Conservation (phyloP, 2,329 filamentous ascomycete genomes). For the Fusarium oxysporum region DNA sequence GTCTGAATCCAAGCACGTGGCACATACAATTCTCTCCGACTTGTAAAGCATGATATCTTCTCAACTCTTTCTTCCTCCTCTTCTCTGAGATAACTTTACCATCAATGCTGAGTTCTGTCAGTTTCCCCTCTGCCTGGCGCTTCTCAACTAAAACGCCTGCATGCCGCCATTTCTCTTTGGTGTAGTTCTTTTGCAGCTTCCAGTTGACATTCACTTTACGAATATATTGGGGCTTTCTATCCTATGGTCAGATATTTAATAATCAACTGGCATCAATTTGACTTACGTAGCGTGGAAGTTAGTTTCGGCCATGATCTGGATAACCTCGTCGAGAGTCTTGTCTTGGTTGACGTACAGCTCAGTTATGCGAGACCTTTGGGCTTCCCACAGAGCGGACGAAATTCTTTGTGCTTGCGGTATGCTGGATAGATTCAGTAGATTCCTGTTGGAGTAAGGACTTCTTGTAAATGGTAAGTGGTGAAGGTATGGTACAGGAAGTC, state of each 20-base stretch:
- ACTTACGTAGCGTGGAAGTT: slow-evolving; percentile 5
- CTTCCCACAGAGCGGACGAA: neutral
- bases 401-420: slow-evolving; percentile 12
- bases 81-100: neutral
- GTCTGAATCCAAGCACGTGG: fast-evolving
- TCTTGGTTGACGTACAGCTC: slow-evolving; percentile 1
- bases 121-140: neutral
- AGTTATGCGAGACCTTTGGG: neutral
- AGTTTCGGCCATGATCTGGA: neutral
- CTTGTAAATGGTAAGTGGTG: fast-evolving
- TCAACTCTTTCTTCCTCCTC: neutral
- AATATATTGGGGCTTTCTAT: too few species aligned
- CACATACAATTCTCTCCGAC: fast-evolving
- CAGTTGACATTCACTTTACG: neutral
- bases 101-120: neutral
- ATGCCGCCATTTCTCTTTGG: neutral
- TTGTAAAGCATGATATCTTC: neutral
- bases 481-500: fast-evolving
- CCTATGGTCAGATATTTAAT: too few species aligned
- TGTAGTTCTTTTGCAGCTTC: slow-evolving; percentile 16
- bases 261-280: too few species aligned
- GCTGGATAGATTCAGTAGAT: fast-evolving
- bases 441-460: fast-evolving
- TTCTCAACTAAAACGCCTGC: neutral
- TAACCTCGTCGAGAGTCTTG: slow-evolving; percentile 13